Base-by-base conservation (phyloP, 176 grass and related monocot species). In the Lolium perenne region DNA sequence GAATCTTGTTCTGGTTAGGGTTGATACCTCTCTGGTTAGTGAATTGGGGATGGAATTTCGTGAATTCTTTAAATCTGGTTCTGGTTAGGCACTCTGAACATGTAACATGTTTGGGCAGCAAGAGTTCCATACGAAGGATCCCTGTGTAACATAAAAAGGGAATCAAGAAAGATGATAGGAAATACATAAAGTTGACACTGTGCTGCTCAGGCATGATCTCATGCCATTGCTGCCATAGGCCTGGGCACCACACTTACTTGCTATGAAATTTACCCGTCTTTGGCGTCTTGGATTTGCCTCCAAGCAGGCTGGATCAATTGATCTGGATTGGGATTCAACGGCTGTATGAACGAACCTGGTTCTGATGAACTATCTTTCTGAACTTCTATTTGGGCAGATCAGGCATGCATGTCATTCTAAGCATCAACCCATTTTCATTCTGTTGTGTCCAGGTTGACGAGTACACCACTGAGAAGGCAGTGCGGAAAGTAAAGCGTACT, bases 401-500 rank as follows among this genome's bases (percentile, higher is more conserved):
- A 69, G 22, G 14, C 50, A 55, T 56, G 21, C 29, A 41, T 86
- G 45, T 83, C 81, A 80, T 67, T n/a, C 71, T 81, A 66, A 65
- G 32, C 13, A 38, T 82, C 46, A 22, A 61, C 64, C 0, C 7
- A 9, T 17, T 77, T 77, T 47, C 72, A 84, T 74, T 60, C 15
- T 26, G 76, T 81, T 78, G 16, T 65, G 58, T 92, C 54, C 85
- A 99, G 94, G 97, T 99, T 15, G 92, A 93, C 6, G 6, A 77
- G 6, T 99, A 96, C 80, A 86, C 91, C 35, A 89, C 79, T 11
- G 94, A 88, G 47, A 92, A 79, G 87, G 85, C 87, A 87, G 84
- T 96, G 71, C 89, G 77, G 80, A 96, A 99, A 90, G 90, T 96
- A 82, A 99, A 96, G 80, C 84, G 92, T 16, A 68, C 91, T 20